Conservation (phyloP, 2,329 filamentous ascomycete species). For the Sporothrix euskadiensis region DNA sequence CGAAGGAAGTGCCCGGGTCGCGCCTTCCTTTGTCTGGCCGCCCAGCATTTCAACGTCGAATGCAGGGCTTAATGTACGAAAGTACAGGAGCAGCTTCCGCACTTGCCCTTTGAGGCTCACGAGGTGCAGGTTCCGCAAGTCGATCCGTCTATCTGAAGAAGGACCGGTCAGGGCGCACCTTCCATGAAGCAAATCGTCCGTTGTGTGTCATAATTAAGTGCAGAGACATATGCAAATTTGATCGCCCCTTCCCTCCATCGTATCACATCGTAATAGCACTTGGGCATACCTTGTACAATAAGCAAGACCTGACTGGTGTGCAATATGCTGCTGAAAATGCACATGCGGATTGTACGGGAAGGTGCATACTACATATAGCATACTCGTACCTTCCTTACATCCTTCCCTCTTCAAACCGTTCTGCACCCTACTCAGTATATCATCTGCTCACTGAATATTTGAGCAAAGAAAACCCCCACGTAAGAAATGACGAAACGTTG, state of each 20-base stretch:
- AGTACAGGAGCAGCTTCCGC: slow-evolving; percentile 8
- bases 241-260: neutral
- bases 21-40: slow-evolving; percentile 22
- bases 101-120: neutral
- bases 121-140: slow-evolving; percentile 25
- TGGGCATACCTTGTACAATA: neutral
- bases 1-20: slow-evolving; percentile 25
- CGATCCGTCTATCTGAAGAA: slow-evolving; percentile 22
- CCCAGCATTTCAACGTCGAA: neutral
- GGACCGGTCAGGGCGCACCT: neutral
- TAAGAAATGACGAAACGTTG: slow-evolving; percentile 18
- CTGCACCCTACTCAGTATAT: neutral
- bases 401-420: neutral
- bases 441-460: neutral
- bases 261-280: neutral
- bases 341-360: neutral
- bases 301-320: neutral
- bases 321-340: slow-evolving; percentile 6
- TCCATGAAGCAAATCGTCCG: neutral
- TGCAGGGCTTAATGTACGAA: neutral
- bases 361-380: slow-evolving; percentile 7
- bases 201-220: neutral
- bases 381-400: neutral
- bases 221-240: neutral
- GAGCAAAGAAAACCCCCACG: slow-evolving; percentile 15